Base-by-base conservation (phyloP, 108 stramenopile genomes). In the Conticribra guillardii region DNA sequence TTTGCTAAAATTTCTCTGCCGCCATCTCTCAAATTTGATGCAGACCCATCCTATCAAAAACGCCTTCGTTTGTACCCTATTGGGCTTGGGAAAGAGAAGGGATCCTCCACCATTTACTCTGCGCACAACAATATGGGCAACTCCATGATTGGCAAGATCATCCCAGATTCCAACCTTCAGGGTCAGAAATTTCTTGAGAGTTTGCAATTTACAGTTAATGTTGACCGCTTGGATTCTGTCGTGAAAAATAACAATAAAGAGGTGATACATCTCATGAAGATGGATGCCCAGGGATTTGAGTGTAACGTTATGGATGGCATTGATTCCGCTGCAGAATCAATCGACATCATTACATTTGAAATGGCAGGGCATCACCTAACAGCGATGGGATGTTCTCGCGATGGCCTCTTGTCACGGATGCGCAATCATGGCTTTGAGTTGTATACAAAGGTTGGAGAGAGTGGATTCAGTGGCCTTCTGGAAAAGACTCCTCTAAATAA, bases 51-150 rank as follows among this genome's bases (percentile, higher is more conserved):
- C n/a, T 73, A 73, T 44, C 64, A 73, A 37, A 11, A 73, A 17
- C 71, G 71, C 16, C 49, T 65, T 45, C 17, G 22, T 15, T 26
- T 73, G 0, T 64, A 65, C 45, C 71, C 62, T 1, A 28, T 74
- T 49, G 73, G 55, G n/a, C 30, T 67, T 23, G 73, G 65, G 23
- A 11, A n/a, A 11, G 57, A 22, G 27, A 44, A 15, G 17, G 22
- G 7, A n/a, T 50, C 46, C 15, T 44, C 56, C 2, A 48, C 32
- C 1, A 56, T 74, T 0, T 60, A 51, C 34, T 45, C 64, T 34
- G 57, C 29, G 2, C 14, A 58, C 14, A 48, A 47, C 17, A 74
- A 67, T 28, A 60, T 74, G 65, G 65, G 73, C 32, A 74, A 67
- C 49, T 67, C 56, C 3, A n/a, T 30, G 17, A 54, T 73, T 17